Evolutionary conservation across 148 eudicot species (phyloP), one percentile per base, ranked within the genome.

Genomic region (Salicornia ramosissima): DNA sequence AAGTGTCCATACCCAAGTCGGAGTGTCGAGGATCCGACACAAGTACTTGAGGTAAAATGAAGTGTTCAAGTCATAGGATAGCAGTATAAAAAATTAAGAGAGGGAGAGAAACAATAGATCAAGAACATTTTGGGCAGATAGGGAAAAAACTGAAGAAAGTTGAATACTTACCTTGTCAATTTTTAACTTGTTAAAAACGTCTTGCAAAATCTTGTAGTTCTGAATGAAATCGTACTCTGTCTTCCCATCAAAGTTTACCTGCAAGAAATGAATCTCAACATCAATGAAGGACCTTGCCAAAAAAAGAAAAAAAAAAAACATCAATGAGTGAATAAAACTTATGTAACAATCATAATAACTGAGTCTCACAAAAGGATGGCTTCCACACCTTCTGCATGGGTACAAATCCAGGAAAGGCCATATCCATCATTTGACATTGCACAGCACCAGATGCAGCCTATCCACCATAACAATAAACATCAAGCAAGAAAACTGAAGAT

Each of bases 361-460:
- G 16, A 15, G 50, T 18, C 39, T 33, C 49, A 22, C 4, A 64
- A 6, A 16, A 33, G 70, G 46, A 39, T 75, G 25, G 21, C 24
- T 47, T 67, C 9, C 72, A 78, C 49, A 90, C 96, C 90, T 90
- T 94, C 77, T 94, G 92, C 97, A 94, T 90, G 6, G 98, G 98
- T 78, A 94, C 98, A 58, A 79, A 80, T 54, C 96, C 96, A 2
- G 97, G 87, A 71, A 81, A 71, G 69, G 85, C 81, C 92, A 87
- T 84, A 79, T 94, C 97, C 91, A 94, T 84, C 85, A 94, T 80
- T 81, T 94, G 98, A 68, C 98, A 94, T 73, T 94, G 98, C 75
- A 87, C 97, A 57, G 98, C 98, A 51, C 98, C 96, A 4, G 96
- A 80, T 74, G 96, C 93, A 79, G 93, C 97, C 97, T 92, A 71